Evolutionary conservation across 2,329 filamentous ascomycete species (phyloP), one percentile per base, ranked within the genome.

Genomic region (Xylaria sp.): DNA sequence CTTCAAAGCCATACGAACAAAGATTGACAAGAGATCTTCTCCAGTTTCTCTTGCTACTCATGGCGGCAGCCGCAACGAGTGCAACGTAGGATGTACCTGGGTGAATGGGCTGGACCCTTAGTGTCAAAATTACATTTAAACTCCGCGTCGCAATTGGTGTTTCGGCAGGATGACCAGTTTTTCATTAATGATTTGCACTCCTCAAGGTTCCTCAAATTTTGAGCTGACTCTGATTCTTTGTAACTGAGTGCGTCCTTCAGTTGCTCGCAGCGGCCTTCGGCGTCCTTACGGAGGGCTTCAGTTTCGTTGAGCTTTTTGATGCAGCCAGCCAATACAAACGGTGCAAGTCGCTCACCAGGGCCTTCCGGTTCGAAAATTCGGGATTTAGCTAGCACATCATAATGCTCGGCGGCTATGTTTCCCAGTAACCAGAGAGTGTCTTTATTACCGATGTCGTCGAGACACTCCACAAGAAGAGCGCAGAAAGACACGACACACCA

Each of bases 231-330:
- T 17, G 37, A n/a, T 40, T 40, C 31, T 35, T 35, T 35, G 7
- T 35, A 7, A 35, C 31, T 35, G 31, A 35, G 31, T 35, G 7
- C 31, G 31, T 35, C 7, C 31, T 35, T 35, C 31, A 35, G 31
- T 35, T 35, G 31, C 31, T 35, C 31, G 31, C 31, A 35, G 13
- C 31, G 31, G 31, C 31, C 31, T 35, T 35, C 31, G 13, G 82
- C 43, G 10, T 40, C 37, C 8, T 40, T 40, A 40, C 37, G 15
- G 37, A 40, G 37, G 37, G 37, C 7, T 17, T 8, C 15, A 40
- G 37, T 40, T 40, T 40, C 8, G 7, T n/a, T 40, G 37, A 40
- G 37, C n/a, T 9, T 9, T 40, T n/a, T 40, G 37, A 40, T 40
- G n/a, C 7, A 40, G n/a, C 15, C 15, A 13, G 37, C 15, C 37